Evolutionary conservation across 2,329 filamentous ascomycete genomes (phyloP).

Genomic region (Talaromyces sp.): DNA sequence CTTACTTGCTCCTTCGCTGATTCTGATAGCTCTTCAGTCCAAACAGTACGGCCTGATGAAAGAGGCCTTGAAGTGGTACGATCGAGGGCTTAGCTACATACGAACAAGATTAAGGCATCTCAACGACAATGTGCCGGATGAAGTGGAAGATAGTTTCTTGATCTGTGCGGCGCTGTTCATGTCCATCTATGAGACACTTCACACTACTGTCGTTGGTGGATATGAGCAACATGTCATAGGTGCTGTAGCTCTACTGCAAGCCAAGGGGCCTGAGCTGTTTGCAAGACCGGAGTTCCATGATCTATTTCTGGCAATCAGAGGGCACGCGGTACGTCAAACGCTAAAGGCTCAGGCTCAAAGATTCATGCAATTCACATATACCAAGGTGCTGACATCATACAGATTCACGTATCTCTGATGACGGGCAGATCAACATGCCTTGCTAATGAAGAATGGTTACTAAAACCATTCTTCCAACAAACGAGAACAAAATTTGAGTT

Average conservation of each 20-base stretch:
- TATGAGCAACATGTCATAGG: slow-evolving; percentile 14
- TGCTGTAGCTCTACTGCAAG: slow-evolving; percentile 9
- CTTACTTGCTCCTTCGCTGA: slow-evolving; percentile 12
- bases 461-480: neutral
- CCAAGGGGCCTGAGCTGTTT: slow-evolving; percentile 11
- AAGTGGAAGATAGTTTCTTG: slow-evolving; percentile 2
- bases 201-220: slow-evolving; percentile 6
- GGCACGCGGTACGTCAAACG: slow-evolving; percentile 9
- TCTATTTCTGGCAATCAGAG: slow-evolving; percentile 10
- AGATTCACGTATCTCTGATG: slow-evolving; percentile 15
- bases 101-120: slow-evolving; percentile 3
- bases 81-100: slow-evolving; percentile 11
- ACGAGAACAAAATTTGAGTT: neutral
- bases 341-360: neutral
- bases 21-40: slow-evolving; percentile 13
- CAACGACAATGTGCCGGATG: neutral
- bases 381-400: neutral
- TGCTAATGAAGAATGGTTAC: slow-evolving; percentile 10
- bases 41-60: slow-evolving; percentile 4
- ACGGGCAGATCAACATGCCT: slow-evolving; percentile 11
- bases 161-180: slow-evolving; percentile 14
- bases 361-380: neutral
- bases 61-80: slow-evolving; percentile 15
- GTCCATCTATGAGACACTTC: slow-evolving; percentile 13
- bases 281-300: slow-evolving; percentile 7